Conservation (phyloP, 1,284 basidiomycete species). For the Malassezia cuniculi region DNA sequence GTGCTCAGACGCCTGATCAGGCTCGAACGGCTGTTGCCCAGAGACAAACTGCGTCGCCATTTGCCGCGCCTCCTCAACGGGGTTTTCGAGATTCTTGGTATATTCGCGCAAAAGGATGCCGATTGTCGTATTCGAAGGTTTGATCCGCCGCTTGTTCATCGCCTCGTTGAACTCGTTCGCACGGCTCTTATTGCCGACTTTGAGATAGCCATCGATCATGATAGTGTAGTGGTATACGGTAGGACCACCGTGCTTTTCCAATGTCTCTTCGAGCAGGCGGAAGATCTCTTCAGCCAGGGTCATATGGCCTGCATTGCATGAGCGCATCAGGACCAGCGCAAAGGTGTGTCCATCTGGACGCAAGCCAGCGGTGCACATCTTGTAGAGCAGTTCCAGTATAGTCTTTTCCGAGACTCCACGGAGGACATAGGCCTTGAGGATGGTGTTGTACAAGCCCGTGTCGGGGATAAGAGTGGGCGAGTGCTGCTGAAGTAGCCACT, state of each 20-base stretch:
- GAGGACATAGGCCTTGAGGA: constrained; percentile 73
- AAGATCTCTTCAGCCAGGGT: constrained; percentile 59
- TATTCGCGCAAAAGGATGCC: constrained; percentile 49
- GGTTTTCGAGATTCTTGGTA: constrained; percentile 21
- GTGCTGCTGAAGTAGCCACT: constrained; percentile 51
- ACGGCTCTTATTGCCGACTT: constrained; percentile 50
- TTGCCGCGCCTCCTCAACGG: constrained; percentile 22
- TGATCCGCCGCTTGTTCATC: constrained; percentile 58
- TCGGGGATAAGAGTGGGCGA: constrained; percentile 19
- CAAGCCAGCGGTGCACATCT: constrained; percentile 51
- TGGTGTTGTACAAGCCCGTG: constrained; percentile 49
- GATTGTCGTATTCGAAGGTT: constrained; percentile 62
- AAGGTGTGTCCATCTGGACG: constrained; percentile 59
- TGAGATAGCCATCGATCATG: constrained; percentile 67
- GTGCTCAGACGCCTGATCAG: constrained; percentile 18
- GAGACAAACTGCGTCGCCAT: constrained; percentile 20
- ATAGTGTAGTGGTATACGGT: constrained; percentile 62
- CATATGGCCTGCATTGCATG: constrained; percentile 63
- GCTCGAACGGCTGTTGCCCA: constrained; percentile 13
- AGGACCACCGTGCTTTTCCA: constrained; percentile 26
- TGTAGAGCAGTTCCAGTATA: constrained; percentile 57
- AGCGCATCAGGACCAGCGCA: constrained; percentile 66
- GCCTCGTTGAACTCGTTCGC: constrained; percentile 63
- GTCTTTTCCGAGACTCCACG: constrained; percentile 62
- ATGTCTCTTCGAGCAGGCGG: constrained; percentile 18